Conservation (phyloP, 2,329 filamentous ascomycete genomes). For the Zymoseptoria passerinii region DNA sequence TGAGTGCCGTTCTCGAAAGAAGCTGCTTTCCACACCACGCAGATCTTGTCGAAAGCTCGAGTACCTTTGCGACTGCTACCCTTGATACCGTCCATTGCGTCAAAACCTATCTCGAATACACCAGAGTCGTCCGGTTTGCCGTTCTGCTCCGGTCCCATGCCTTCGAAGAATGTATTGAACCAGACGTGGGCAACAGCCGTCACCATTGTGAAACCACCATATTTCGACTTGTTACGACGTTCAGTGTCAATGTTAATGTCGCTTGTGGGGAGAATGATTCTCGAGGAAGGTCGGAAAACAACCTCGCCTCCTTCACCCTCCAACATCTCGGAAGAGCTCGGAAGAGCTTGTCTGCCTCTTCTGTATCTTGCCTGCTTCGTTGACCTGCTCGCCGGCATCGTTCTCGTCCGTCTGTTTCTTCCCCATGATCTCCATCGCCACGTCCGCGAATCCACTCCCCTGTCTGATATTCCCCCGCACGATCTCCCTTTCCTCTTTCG, state of each 20-base stretch:
- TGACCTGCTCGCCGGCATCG: slow-evolving; percentile 13
- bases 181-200: slow-evolving; percentile 90
- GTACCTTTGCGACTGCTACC: slow-evolving; percentile 76
- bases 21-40: slow-evolving; percentile 69
- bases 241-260: slow-evolving; percentile 90
- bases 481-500: slow-evolving; percentile 59
- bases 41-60: slow-evolving; percentile 69
- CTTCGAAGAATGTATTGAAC: slow-evolving; percentile 95
- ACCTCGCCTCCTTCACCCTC: slow-evolving; percentile 55
- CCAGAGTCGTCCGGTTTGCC: slow-evolving; percentile 62
- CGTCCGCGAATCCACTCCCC: slow-evolving; percentile 35
- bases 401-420: slow-evolving; percentile 20
- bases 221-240: slow-evolving; percentile 68
- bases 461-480: slow-evolving; percentile 48
- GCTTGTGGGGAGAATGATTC: slow-evolving; percentile 65
- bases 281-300: slow-evolving; percentile 63
- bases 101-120: slow-evolving; percentile 64
- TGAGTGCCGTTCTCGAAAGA: slow-evolving; percentile 12
- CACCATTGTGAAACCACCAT: slow-evolving; percentile 75
- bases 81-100: slow-evolving; percentile 87
- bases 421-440: slow-evolving; percentile 38
- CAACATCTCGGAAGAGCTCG: slow-evolving; percentile 32
- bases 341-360: slow-evolving; percentile 7
- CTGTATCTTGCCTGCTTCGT: slow-evolving; percentile 15
- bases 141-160: slow-evolving; percentile 59